Evolutionary conservation across 2,329 filamentous ascomycete species (phyloP).

Genomic region (Parasarocladium wereldwijsianum): DNA sequence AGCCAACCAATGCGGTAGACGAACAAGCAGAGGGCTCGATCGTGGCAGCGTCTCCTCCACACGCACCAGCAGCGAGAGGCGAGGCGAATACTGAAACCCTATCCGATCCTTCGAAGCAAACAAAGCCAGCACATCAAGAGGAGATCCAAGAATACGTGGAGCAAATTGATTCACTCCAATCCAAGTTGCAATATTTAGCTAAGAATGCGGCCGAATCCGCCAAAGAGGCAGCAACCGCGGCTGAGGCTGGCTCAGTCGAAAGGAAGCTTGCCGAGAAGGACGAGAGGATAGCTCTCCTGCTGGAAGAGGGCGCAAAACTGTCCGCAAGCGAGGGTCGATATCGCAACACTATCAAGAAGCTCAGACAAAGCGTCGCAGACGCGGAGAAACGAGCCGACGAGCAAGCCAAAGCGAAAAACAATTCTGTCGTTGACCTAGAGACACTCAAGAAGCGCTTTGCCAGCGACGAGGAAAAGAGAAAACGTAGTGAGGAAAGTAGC

Average conservation of each 20-base stretch:
- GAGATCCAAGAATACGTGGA: constrained; percentile 77
- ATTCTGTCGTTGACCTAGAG: constrained; percentile 35
- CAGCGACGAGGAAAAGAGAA: constrained; percentile 40
- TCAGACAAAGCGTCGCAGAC: constrained; percentile 51
- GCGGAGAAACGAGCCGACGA: constrained; percentile 50
- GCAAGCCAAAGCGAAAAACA: constrained; percentile 43
- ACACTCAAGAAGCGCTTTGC: constrained; percentile 30
- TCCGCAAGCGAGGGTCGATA: constrained; percentile 79
- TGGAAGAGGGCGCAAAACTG: constrained; percentile 84
- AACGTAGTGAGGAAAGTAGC: constrained; percentile 27
- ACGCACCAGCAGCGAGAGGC: constrained; percentile 6
- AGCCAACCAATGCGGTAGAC: no score
- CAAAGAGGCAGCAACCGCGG: constrained; percentile 48
- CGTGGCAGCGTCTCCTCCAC: no score
- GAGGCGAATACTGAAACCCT: background rate
- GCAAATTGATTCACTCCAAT: constrained; percentile 79
- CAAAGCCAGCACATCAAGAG: constrained; percentile 43
- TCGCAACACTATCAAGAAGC: constrained; percentile 66
- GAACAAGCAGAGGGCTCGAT: no score
- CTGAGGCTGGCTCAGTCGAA: constrained; percentile 50
- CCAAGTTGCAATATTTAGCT: constrained; percentile 79
- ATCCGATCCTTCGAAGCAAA: constrained; percentile 11
- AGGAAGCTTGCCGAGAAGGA: constrained; percentile 81
- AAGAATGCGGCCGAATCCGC: constrained; percentile 66
- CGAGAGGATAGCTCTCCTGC: constrained; percentile 72